These are phyloP conservation scores for Periconia sp. DNA, from an alignment of 2,329 filamentous ascomycete genomes.

Conservation along the genomic window DNA sequence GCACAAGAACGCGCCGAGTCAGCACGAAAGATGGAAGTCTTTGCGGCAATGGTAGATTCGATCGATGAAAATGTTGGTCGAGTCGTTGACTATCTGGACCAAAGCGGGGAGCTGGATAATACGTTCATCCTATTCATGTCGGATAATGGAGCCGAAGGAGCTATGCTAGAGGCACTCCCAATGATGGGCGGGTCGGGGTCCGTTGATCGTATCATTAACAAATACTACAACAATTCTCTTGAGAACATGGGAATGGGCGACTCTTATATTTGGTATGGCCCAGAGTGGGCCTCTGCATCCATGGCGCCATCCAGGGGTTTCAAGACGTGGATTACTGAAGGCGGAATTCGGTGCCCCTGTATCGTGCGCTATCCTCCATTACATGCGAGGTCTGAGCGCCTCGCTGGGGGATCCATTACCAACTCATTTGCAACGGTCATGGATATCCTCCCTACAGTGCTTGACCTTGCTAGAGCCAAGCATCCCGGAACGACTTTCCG, in stretches of 20 bases:
- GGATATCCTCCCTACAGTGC: constrained; percentile 44
- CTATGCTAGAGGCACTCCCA: constrained; percentile 34
- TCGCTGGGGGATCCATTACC: constrained; percentile 27
- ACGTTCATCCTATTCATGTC: constrained; percentile 49
- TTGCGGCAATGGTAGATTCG: constrained; percentile 44
- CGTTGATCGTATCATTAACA: constrained; percentile 31
- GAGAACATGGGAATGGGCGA: constrained; percentile 45
- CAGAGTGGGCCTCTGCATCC: constrained; percentile 37
- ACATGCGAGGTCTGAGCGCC: background rate
- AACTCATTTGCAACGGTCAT: constrained; percentile 46
- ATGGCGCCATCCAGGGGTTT: constrained; percentile 26
- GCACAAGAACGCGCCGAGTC: constrained; percentile 26
- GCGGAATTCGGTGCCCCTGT: constrained; percentile 47
- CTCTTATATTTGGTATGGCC: constrained; percentile 46
- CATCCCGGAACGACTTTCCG: constrained; percentile 37
- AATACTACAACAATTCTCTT: constrained; percentile 47
- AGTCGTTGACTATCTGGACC: constrained; percentile 36
- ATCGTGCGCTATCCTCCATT: constrained; percentile 35
- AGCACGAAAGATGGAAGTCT: constrained; percentile 44
- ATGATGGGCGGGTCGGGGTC: constrained; percentile 39
- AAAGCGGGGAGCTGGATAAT: constrained; percentile 42
- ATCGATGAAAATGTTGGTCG: constrained; percentile 43
- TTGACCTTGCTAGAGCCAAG: constrained; percentile 40
- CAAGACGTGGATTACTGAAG: constrained; percentile 27
- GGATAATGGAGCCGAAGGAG: constrained; percentile 47